Evolutionary conservation across 768 basidiomycete genomes (phyloP).

Genomic region (Coprinopsis sp.): DNA sequence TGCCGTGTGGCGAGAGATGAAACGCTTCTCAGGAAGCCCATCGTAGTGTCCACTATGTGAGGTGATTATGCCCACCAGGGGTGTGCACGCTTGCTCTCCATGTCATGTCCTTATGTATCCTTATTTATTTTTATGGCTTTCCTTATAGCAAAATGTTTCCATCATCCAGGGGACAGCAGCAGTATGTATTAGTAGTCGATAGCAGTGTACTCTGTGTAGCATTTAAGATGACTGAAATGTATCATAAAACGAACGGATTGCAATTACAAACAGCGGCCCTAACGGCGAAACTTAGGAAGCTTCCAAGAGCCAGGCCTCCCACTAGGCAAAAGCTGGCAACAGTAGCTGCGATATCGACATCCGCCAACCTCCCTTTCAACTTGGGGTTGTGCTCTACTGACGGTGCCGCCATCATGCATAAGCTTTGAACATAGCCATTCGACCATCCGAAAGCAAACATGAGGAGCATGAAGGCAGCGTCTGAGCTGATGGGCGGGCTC

Average conservation of each 20-base stretch:
- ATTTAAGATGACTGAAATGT: not conserved
- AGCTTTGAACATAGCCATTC: slow-evolving; percentile 75
- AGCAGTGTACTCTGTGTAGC: not conserved
- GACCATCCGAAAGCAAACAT: slow-evolving; percentile 70
- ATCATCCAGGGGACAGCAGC: not conserved
- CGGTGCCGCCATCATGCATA: slow-evolving; percentile 80
- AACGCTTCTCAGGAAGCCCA: too few relatives aligned
- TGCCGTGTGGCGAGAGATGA: not conserved
- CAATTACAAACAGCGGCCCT: slow-evolving; percentile 62
- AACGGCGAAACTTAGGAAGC: slow-evolving; percentile 78
- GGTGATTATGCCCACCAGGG: too few relatives aligned
- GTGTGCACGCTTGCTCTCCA: too few relatives aligned
- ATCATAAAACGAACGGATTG: slow-evolving; percentile 56
- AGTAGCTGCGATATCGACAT: slow-evolving; percentile 83
- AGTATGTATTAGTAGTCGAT: slow-evolving; percentile 1
- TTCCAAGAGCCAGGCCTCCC: slow-evolving; percentile 71
- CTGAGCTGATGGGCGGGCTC: slow-evolving; percentile 65
- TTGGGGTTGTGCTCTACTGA: slow-evolving; percentile 76
- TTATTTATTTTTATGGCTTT: not conserved
- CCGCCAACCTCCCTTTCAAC: slow-evolving; percentile 62
- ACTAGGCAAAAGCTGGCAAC: slow-evolving; percentile 76
- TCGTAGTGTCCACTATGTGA: too few relatives aligned
- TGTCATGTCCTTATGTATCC: not conserved
- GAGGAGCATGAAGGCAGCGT: slow-evolving; percentile 69
- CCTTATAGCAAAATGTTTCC: too few relatives aligned